These are phyloP conservation scores for Lomentospora prolificans DNA, from an alignment of 2,329 filamentous ascomycete genomes.

Conservation along the genomic window DNA sequence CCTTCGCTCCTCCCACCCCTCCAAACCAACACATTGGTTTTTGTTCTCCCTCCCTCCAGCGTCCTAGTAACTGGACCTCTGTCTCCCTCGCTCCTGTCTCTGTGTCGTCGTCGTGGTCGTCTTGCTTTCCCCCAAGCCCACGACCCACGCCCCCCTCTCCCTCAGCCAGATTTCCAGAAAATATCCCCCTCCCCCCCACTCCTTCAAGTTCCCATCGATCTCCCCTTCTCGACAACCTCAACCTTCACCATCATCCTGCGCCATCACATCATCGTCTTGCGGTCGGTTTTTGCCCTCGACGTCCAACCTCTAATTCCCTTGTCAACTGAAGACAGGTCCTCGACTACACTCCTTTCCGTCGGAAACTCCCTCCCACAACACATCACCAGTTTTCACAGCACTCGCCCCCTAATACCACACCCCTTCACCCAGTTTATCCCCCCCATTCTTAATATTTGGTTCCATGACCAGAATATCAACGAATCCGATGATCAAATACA, in stretches of 20 bases:
- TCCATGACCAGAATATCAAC: conserved; percentile 31
- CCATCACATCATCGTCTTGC: conserved; percentile 7
- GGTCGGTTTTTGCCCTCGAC: not conserved
- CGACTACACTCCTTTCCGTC: conserved; percentile 7
- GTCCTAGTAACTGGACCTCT: not conserved
- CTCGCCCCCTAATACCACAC: conserved; percentile 10
- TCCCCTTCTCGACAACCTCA: conserved; percentile 9
- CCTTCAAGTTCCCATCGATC: conserved; percentile 7
- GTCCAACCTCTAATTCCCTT: conserved; percentile 3
- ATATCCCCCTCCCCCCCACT: conserved; percentile 5
- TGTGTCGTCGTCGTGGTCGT: not conserved
- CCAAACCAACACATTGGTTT: conserved; percentile 10
- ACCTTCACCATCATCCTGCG: not conserved
- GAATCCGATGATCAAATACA: conserved; percentile 43
- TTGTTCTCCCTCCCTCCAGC: not conserved
- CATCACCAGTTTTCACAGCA: conserved; percentile 11
- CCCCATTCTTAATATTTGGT: conserved; percentile 18
- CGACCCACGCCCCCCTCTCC: conserved; percentile 4
- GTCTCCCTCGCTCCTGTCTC: not conserved
- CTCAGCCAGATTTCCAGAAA: conserved; percentile 8
- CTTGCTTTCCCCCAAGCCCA: not conserved
- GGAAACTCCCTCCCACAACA: conserved; percentile 5
- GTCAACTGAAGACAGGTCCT: conserved; percentile 9
- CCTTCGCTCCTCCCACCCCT: conserved; percentile 6
- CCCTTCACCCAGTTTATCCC: conserved; percentile 14